Evolutionary conservation across 805 yeast species (phyloP).

Genomic region (Pichia insulana): DNA sequence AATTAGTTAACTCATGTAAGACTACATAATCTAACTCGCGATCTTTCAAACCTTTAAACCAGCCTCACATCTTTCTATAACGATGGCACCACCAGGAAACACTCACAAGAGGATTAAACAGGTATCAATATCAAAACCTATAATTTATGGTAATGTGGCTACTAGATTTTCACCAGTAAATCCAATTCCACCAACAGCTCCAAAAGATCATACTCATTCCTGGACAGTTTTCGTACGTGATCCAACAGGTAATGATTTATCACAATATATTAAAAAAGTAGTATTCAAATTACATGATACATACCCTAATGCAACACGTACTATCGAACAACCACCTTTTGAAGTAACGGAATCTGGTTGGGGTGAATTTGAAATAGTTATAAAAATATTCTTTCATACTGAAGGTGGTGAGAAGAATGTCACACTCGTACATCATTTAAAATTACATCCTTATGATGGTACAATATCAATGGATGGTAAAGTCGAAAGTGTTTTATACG

Average conservation of each 20-base stretch:
- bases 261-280: slow-evolving; percentile 78
- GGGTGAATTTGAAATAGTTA: slow-evolving; percentile 96
- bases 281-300: slow-evolving; percentile 95
- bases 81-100: slow-evolving; percentile 28
- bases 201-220: slow-evolving; percentile 85
- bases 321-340: slow-evolving; percentile 84
- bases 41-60: too few relatives aligned
- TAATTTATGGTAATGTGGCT: slow-evolving; percentile 75
- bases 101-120: slow-evolving; percentile 32
- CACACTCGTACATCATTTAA: slow-evolving; percentile 78
- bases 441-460: slow-evolving; percentile 75
- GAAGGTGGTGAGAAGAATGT: slow-evolving; percentile 85
- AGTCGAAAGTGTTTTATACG: slow-evolving; percentile 62
- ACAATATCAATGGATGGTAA: slow-evolving; percentile 22
- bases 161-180: slow-evolving; percentile 45
- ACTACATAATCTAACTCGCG: too few relatives aligned
- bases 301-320: slow-evolving; percentile 75
- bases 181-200: slow-evolving; percentile 51
- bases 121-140: slow-evolving; percentile 67
- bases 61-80: background rate
- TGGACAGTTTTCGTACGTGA: slow-evolving; percentile 92
- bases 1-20: too few relatives aligned
- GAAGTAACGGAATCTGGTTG: slow-evolving; percentile 97
- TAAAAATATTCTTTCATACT: slow-evolving; percentile 77
- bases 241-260: slow-evolving; percentile 71